Percentiles rank a stretch among this genome's conserved stretches.
phyloP scores from a whole-genome alignment of 2,329 filamentous ascomycete genomes.

The Phialophora macrospora region DNA sequence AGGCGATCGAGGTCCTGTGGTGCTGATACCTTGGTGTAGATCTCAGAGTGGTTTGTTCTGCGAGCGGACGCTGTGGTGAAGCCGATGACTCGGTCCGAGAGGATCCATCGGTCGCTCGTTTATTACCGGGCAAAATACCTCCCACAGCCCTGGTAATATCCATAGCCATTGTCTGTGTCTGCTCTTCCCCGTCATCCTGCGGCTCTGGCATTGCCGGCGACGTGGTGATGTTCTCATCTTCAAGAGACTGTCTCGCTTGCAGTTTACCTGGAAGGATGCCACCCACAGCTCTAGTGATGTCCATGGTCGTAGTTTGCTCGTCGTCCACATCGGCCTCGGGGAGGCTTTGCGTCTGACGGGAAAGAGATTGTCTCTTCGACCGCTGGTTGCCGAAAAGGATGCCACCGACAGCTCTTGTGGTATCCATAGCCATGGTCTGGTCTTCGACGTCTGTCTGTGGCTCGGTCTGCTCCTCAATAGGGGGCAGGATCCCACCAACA shows the following conservation, averaged over 20 bases:
- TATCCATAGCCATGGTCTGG: conserved; percentile 68
- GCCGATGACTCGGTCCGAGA: conserved; percentile 33
- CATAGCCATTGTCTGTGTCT: conserved; percentile 65
- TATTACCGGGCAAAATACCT: conserved; percentile 57
- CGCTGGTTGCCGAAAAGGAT: conserved; percentile 53
- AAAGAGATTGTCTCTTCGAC: conserved; percentile 52
- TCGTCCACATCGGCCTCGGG: conserved; percentile 41
- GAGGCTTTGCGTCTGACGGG: conserved; percentile 44
- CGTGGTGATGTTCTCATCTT: neutral
- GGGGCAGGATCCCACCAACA: conserved; percentile 51
- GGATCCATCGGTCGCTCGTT: conserved; percentile 9
- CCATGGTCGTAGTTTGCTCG: conserved; percentile 65
- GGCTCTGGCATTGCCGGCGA: neutral
- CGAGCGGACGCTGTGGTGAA: conserved; percentile 39
- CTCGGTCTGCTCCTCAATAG: conserved; percentile 48
- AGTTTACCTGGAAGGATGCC: conserved; percentile 57
- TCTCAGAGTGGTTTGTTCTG: conserved; percentile 23
- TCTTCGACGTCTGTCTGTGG: conserved; percentile 45
- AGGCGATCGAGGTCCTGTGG: conserved; percentile 47
- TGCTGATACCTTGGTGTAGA: conserved; percentile 35
- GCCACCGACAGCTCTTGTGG: conserved; percentile 67
- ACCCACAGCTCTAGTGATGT: conserved; percentile 68
- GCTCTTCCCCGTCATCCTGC: conserved; percentile 41
- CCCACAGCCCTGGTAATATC: conserved; percentile 70
- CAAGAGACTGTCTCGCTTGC: conserved; percentile 50